phyloP scores from a whole-genome alignment of 305 asterid species.

The Fraxinus angustifolia region DNA sequence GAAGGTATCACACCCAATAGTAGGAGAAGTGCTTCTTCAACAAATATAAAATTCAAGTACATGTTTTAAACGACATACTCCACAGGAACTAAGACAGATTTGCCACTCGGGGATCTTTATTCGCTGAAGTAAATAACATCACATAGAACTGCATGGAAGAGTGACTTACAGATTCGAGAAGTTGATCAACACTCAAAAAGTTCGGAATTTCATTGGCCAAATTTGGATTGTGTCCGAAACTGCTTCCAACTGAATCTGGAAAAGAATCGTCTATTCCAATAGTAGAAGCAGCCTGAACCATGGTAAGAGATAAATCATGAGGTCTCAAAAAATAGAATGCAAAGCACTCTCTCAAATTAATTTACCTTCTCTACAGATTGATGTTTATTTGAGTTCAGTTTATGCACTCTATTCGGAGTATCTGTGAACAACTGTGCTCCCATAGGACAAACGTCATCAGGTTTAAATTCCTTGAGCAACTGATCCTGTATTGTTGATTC shows the following conservation, averaged over 20 bases:
- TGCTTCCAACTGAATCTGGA: slow-evolving; percentile 36
- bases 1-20: not conserved
- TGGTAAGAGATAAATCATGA: slow-evolving; percentile 15
- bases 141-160: slow-evolving; percentile 1
- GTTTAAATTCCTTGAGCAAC: slow-evolving; percentile 63
- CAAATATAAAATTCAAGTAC: not conserved
- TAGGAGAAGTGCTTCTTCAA: not conserved
- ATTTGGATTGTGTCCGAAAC: slow-evolving; percentile 29
- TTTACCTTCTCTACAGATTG: slow-evolving; percentile 43
- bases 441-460: slow-evolving; percentile 60
- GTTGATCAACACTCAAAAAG: slow-evolving; percentile 68
- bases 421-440: slow-evolving; percentile 54
- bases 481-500: slow-evolving; percentile 46
- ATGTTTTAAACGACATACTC: not conserved
- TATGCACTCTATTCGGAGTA: slow-evolving; percentile 33
- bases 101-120: not conserved
- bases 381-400: slow-evolving; percentile 32
- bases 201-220: slow-evolving; percentile 45
- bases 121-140: not conserved
- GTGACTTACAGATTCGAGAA: slow-evolving; percentile 71
- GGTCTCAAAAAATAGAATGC: not conserved
- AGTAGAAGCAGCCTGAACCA: slow-evolving; percentile 40
- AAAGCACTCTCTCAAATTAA: slow-evolving; percentile 1
- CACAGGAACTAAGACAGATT: not conserved
- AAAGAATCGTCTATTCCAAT: slow-evolving; percentile 41